These are phyloP conservation scores for Boeremia lycopersici DNA, from an alignment of 2,329 filamentous ascomycete genomes.

Conservation along the genomic window DNA sequence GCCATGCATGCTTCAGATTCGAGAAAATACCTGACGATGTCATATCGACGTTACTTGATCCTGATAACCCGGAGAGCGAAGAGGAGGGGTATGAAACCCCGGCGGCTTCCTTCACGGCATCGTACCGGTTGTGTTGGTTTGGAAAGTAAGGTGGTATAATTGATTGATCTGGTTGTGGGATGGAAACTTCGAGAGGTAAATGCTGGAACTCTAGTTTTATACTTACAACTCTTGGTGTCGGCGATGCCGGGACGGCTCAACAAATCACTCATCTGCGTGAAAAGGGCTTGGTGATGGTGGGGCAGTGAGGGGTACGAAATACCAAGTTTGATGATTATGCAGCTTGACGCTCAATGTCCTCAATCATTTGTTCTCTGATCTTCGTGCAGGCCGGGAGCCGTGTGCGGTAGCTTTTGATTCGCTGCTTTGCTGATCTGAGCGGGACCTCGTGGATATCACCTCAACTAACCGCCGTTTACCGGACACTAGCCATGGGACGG, in stretches of 20 bases:
- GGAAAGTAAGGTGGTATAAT: not conserved
- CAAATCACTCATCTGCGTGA: slow-evolving; percentile 13
- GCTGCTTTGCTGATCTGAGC: not conserved
- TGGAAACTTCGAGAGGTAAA: not conserved
- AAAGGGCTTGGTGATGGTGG: slow-evolving; percentile 1
- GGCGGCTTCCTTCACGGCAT: slow-evolving; percentile 11
- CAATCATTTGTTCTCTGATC: not conserved
- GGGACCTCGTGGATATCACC: slow-evolving; percentile 1
- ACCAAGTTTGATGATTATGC: slow-evolving; percentile 3
- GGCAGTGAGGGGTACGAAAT: slow-evolving; percentile 13
- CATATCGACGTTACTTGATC: slow-evolving; percentile 10
- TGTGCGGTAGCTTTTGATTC: slow-evolving; percentile 5
- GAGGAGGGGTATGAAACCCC: not conserved
- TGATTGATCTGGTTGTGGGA: not conserved
- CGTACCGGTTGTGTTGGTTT: slow-evolving; percentile 9
- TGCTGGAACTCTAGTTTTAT: not conserved
- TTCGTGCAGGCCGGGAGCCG: not conserved
- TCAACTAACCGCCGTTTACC: slow-evolving; percentile 10
- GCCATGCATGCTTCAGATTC: slow-evolving; percentile 47
- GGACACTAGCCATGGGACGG: not conserved
- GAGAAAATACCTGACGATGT: slow-evolving; percentile 18
- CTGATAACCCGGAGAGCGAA: not conserved
- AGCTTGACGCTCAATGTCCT: not conserved
- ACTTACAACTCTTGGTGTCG: not conserved
- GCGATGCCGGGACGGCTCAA: not conserved